These are phyloP conservation scores for Tulasnella sp. DNA, from an alignment of 768 basidiomycete species.

Conservation along the genomic window DNA sequence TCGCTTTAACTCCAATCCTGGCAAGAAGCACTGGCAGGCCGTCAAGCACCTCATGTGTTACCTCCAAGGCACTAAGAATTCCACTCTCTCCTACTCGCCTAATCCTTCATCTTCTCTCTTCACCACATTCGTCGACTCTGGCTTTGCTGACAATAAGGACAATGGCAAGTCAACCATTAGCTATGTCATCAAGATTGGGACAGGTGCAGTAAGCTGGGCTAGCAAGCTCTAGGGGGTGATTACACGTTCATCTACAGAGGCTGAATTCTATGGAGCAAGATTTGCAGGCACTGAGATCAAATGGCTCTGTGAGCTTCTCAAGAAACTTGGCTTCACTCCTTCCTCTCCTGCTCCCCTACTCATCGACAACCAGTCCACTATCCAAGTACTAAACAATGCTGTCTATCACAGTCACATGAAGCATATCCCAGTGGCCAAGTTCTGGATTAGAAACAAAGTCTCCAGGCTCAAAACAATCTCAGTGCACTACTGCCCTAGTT, in stretches of 20 bases:
- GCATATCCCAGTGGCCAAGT: neutral
- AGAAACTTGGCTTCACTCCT: neutral
- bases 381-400: constrained; percentile 2
- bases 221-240: too few relatives aligned
- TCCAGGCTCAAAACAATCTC: neutral
- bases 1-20: constrained; percentile 13
- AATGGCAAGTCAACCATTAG: constrained; percentile 24
- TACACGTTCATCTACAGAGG: too few relatives aligned
- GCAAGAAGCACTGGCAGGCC: neutral
- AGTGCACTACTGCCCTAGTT: neutral
- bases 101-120: too few relatives aligned
- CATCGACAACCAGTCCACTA: constrained; percentile 16
- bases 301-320: constrained; percentile 7
- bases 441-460: constrained; percentile 2
- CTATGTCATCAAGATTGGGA: too few relatives aligned
- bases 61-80: constrained; percentile 12
- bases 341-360: neutral
- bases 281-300: constrained; percentile 15
- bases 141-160: constrained; percentile 22
- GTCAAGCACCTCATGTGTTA: constrained; percentile 14
- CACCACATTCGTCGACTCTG: too few relatives aligned
- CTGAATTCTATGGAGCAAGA: too few relatives aligned
- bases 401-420: constrained; percentile 1
- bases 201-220: too few relatives aligned
- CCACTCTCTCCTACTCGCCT: constrained; percentile 11